Conservation (phyloP, 2,329 filamentous ascomycete genomes). For the Talaromyces verruculosus region DNA sequence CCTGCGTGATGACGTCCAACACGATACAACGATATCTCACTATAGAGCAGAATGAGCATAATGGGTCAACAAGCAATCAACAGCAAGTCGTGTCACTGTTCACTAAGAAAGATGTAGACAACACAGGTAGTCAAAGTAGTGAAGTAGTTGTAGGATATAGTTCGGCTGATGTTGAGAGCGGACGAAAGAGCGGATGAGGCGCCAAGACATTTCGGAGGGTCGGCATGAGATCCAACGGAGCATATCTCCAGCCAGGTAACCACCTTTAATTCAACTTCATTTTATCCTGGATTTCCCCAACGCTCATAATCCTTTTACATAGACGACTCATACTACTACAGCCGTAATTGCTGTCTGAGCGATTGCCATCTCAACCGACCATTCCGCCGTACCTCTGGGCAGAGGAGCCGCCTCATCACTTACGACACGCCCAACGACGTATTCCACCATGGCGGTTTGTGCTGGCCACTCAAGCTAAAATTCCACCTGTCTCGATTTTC, state of each 20-base stretch:
- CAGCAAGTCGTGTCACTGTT: background rate
- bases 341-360: too few relatives aligned
- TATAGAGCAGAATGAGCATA: background rate
- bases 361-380: background rate
- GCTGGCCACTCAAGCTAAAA: conserved; percentile 11
- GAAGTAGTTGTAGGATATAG: background rate
- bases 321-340: background rate
- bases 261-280: conserved; percentile 4
- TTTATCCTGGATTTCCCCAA: background rate
- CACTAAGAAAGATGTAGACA: background rate
- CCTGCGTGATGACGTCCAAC: background rate
- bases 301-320: background rate
- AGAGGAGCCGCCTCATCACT: conserved; percentile 10
- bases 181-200: background rate
- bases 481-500: background rate
- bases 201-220: conserved; percentile 12
- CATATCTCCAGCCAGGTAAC: conserved; percentile 8
- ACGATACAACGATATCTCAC: background rate
- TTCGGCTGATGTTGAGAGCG: background rate
- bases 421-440: conserved; percentile 11
- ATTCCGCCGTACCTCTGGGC: conserved; percentile 12
- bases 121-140: background rate
- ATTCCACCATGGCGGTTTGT: conserved; percentile 15
- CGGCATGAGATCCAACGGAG: background rate
- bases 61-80: background rate